Evolutionary conservation across 1,139 yeast species (phyloP), one percentile per base, ranked within the genome.

Genomic region (Groenewaldozyma auringiensis): DNA sequence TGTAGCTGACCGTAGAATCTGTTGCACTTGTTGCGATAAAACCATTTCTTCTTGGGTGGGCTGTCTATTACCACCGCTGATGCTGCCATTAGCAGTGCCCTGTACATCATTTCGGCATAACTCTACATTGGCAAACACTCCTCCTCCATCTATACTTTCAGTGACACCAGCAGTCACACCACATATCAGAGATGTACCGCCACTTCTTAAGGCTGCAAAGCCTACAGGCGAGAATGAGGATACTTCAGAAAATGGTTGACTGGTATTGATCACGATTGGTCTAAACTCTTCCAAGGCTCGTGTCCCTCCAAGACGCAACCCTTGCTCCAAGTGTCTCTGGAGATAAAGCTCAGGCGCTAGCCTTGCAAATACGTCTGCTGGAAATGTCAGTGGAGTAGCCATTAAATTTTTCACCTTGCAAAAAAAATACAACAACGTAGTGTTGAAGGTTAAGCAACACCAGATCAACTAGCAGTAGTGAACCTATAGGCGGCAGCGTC

Each of bases 21-120:
- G 86, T 57, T 77, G 79, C 29, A 86, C 58, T 48, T 71, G 70
- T 62, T 86, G 95, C 2, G 94, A 78, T 31, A 85, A 60, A 27
- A 77, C 79, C 84, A 86, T 87, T 63, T 89, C 96, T 65, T 89
- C 96, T 54, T 82, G 88, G 1, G 94, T 81, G 20, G 96, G 96
- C 25, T 43, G 39, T 21, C 54, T 47, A 18, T 50, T 49, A 6
- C 29, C 29, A n/a, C 56, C 55, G 21, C 51, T 41, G 27, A 51
- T 35, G 14, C 38, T 20, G 16, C 38, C 38, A 20, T 35, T 35
- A 32, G 18, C 36, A 35, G 16, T 16, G 21, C 38, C 38, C 36
- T 32, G 44, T 6, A 53, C 56, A 47, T 87, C 71, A 17, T 95
- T 95, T 48, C 94, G 71, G 47, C 81, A 76, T 14, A 87, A 77